Evolutionary conservation across 1,284 basidiomycete genomes (phyloP).

Genomic region (Heliocybe sulcata): DNA sequence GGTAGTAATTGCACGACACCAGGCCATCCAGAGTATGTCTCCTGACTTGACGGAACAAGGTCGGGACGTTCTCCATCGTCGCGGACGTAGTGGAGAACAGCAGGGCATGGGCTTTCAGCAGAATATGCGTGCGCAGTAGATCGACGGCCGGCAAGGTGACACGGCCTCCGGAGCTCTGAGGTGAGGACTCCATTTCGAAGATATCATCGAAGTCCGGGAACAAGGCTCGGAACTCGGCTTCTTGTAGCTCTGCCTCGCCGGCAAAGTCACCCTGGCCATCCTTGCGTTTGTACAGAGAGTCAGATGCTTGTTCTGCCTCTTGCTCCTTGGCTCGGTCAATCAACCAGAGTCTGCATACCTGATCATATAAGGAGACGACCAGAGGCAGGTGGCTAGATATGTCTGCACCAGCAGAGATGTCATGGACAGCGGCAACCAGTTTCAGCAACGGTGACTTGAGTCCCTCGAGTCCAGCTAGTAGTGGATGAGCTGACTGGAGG

Average conservation of each 20-base stretch:
- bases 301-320: conserved; percentile 56
- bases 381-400: conserved; percentile 19
- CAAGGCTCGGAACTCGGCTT: conserved; percentile 72
- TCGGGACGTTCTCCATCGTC: neutral
- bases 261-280: conserved; percentile 50
- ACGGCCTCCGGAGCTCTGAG: neutral
- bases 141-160: neutral
- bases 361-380: conserved; percentile 59
- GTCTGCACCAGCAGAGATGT: conserved; percentile 29
- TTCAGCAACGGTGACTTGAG: conserved; percentile 35
- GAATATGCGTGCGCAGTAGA: neutral
- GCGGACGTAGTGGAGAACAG: neutral
- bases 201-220: conserved; percentile 83
- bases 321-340: conserved; percentile 71
- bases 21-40: conserved; percentile 15
- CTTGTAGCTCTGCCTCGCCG: conserved; percentile 73
- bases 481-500: conserved; percentile 5
- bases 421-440: conserved; percentile 42
- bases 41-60: neutral
- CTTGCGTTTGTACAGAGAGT: conserved; percentile 77
- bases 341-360: conserved; percentile 76
- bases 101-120: neutral
- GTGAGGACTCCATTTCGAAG: conserved; percentile 17
- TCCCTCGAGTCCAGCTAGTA: neutral
- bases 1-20: conserved; percentile 12